Percentiles rank a stretch among this genome's conserved stretches.
Evolutionary conservation across 345 rosid genomes (phyloP).

Genomic region (Euphorbia tirucalli): DNA sequence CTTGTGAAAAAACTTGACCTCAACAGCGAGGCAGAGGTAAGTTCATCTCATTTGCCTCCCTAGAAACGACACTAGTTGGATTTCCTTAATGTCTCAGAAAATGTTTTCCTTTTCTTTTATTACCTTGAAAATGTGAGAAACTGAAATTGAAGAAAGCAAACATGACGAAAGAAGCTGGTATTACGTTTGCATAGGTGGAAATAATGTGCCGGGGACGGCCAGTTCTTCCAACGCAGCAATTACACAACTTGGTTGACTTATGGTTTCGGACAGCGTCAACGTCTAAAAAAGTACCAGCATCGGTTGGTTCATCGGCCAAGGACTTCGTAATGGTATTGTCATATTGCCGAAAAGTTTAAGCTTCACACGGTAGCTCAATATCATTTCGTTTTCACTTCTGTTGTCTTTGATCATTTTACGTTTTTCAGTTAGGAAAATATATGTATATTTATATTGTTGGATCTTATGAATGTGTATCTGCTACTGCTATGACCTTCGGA

Average conservation of each 20-base stretch:
- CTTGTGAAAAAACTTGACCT: conserved; percentile 73
- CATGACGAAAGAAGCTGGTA: background rate
- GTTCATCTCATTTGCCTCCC: conserved; percentile 16
- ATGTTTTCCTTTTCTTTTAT: background rate
- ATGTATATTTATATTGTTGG: background rate
- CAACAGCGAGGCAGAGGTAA: conserved; percentile 65
- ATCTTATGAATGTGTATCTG: conserved; percentile 1
- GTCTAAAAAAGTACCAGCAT: conserved; percentile 45
- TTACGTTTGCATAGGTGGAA: conserved; percentile 49
- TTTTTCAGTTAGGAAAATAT: background rate
- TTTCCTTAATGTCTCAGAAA: background rate
- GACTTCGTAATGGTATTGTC: conserved; percentile 76
- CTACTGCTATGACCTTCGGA: too few relatives aligned
- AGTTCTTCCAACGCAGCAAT: conserved; percentile 52
- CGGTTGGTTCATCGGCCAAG: conserved; percentile 72
- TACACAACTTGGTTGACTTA: conserved; percentile 56
- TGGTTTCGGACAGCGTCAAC: conserved; percentile 61
- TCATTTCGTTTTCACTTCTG: background rate
- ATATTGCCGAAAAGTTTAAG: conserved; percentile 54
- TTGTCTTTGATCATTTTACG: conserved; percentile 8
- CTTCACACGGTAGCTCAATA: background rate
- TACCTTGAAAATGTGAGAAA: background rate
- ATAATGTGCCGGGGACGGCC: conserved; percentile 76
- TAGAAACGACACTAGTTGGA: background rate
- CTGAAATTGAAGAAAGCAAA: too few relatives aligned